A percentile compares a stretch with the other conserved stretches of the same genome.
These are phyloP conservation scores for Euphorbia peplus DNA, from an alignment of 345 rosid species.

Conservation along the genomic window DNA sequence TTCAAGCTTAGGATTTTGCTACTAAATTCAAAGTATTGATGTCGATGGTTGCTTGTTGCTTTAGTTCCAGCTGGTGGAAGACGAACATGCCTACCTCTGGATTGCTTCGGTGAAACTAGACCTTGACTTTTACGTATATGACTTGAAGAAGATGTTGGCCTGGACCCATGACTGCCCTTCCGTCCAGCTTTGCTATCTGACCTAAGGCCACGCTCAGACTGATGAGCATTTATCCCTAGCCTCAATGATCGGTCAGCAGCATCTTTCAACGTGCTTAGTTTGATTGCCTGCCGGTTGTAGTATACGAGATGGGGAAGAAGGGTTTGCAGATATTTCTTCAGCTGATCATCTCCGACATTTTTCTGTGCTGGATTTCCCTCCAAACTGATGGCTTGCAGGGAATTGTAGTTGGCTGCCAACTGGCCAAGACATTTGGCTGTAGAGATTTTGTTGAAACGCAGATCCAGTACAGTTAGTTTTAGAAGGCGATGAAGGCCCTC, in stretches of 20 bases:
- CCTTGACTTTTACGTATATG: slow-evolving; percentile 43
- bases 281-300: slow-evolving; percentile 74
- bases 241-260: slow-evolving; percentile 61
- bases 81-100: slow-evolving; percentile 53
- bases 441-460: slow-evolving; percentile 88
- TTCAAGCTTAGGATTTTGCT: slow-evolving; percentile 45
- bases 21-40: slow-evolving; percentile 39
- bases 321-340: slow-evolving; percentile 71
- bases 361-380: slow-evolving; percentile 98
- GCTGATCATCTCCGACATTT: slow-evolving; percentile 91
- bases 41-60: slow-evolving; percentile 34
- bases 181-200: slow-evolving; percentile 57
- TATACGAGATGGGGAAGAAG: slow-evolving; percentile 79
- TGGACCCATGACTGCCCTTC: slow-evolving; percentile 54
- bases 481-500: slow-evolving; percentile 96
- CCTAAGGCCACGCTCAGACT: slow-evolving; percentile 57
- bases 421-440: slow-evolving; percentile 84
- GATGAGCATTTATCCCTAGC: slow-evolving; percentile 54
- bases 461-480: slow-evolving; percentile 73
- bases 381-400: slow-evolving; percentile 91
- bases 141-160: slow-evolving; percentile 42
- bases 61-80: slow-evolving; percentile 57
- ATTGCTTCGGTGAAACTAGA: slow-evolving; percentile 36
- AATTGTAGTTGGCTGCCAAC: slow-evolving; percentile 93
- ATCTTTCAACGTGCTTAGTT: slow-evolving; percentile 53